Evolutionary conservation across 495 filamentous ascomycete species (phyloP), one percentile per base, ranked within the genome.

Genomic region (Tricharina praecox): DNA sequence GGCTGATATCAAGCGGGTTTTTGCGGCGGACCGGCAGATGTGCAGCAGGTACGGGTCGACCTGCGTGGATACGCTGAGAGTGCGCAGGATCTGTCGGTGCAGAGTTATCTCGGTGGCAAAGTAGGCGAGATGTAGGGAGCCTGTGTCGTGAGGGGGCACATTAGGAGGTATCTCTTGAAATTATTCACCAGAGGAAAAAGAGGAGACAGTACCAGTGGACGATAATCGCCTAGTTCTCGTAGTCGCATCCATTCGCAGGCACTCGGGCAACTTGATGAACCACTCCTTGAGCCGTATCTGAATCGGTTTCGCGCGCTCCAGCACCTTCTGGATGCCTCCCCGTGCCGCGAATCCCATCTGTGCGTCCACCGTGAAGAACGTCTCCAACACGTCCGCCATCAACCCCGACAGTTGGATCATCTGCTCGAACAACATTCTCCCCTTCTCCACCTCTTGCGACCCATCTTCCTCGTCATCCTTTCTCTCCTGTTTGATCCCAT

Each of bases 11-110:
- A 85, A 67, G 15, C 81, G 73, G 1, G 83, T 82, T 56, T 85
- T 82, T 48, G 83, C 82, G 18, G 90, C 90, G 20, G 80, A 86
- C 44, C 90, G 90, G 65, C 87, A 95, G 58, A 96, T 94, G 67
- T 94, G 85, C 15, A 86, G 74, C 38, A 94, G 76, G 61, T 85
- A 81, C 0, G 79, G 73, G 55, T 84, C 76, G 13, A 72, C 63
- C 25, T 65, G 62, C 2, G 51, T 55, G 0, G 53, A 42, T 36
- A 50, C 53, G 23, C 40, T 58, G 28, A 45, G 52, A 16, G 79
- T 81, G 25, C 82, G 79, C 37, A 87, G 73, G 54, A 88, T 85
- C 50, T 81, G 74, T 11, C 84, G 74, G 57, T 92, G 84, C 41
- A 92, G 78, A 0, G 80, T 85, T 56, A 88, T 84, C 57, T 88